These are phyloP conservation scores for Fomitopsis serialis DNA, from an alignment of 768 basidiomycete genomes.

Conservation along the genomic window DNA sequence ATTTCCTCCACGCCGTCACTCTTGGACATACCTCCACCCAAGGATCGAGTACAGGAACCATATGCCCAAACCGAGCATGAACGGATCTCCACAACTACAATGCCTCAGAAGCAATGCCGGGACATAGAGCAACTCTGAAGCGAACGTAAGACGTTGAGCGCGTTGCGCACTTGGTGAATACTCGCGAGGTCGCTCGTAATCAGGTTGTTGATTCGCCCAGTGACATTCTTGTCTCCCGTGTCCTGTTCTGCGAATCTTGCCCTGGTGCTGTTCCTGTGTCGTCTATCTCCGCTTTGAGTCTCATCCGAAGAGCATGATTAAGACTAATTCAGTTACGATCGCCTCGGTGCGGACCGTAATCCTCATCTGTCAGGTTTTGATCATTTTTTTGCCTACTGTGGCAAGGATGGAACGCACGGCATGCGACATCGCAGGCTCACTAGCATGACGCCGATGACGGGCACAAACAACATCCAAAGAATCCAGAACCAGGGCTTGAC, in stretches of 20 bases:
- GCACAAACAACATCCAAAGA: slow-evolving; percentile 42
- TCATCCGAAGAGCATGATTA: slow-evolving; percentile 48
- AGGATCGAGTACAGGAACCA: slow-evolving; percentile 40
- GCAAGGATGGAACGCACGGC: neutral
- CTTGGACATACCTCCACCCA: slow-evolving; percentile 38
- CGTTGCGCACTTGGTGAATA: slow-evolving; percentile 20
- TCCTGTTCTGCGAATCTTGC: neutral
- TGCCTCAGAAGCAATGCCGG: no score
- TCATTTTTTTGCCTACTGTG: neutral
- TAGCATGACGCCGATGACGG: slow-evolving; percentile 33
- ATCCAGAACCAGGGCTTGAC: slow-evolving; percentile 73
- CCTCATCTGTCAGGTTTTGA: slow-evolving; percentile 21
- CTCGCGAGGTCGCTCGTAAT: slow-evolving; percentile 53
- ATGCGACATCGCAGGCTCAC: slow-evolving; percentile 47
- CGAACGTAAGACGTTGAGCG: slow-evolving; percentile 17
- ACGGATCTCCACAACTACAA: slow-evolving; percentile 32
- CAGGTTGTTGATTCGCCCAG: slow-evolving; percentile 76
- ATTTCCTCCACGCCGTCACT: neutral
- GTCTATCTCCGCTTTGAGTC: slow-evolving; percentile 30
- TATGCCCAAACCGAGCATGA: slow-evolving; percentile 35
- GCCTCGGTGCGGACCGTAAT: slow-evolving; percentile 36
- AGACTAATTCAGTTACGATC: slow-evolving; percentile 48
- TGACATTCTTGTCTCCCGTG: slow-evolving; percentile 39
- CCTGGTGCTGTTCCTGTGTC: neutral
- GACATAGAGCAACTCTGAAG: slow-evolving; percentile 11